Base-by-base conservation (phyloP, 1,139 yeast genomes). In the Yamadazyma aaseri region DNA sequence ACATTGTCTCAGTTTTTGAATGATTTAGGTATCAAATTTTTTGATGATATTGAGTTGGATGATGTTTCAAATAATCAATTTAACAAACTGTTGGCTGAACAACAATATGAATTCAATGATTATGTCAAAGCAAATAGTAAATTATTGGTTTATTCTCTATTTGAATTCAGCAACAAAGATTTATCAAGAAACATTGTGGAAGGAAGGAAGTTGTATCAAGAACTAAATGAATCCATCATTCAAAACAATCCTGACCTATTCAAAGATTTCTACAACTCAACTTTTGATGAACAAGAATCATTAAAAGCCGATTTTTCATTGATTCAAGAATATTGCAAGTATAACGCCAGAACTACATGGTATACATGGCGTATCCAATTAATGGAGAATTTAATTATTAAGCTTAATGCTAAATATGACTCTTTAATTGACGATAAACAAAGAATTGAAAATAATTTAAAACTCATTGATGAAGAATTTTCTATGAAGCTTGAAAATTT, bases 341-440 rank as follows among this genome's bases (percentile, higher is more conserved):
- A 62, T 26, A 72, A 72, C 46, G 75, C 82, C 3, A 67, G 63
- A 37, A 65, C 65, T 15, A 70, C 72, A 1, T 79, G 83, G 83
- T 76, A 75, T 45, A 69, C 63, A 26, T 78, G 84, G 84, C 55
- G 82, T 41, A 53, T 60, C n/a, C 71, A 72, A 39, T 53, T 76
- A 26, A 55, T 72, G 1, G 39, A 44, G 39, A 64, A 56, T 32
- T 56, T 76, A 15, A 46, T 66, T 24, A 53, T 53, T 17, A 73
- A 66, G 31, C 51, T 74, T 25, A 52, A 57, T 20, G 53, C 51
- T 25, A 65, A 58, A 39, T 42, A 50, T 24, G 50, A 51, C 13
- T 41, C 37, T 5, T 51, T 70, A 18, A 44, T 45, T 15, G 45
- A 54, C 10, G 69, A 65, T 41, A 55, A 53, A 31, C 40, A 32